Percentiles rank a stretch among this genome's conserved stretches.
Evolutionary conservation across 179 eudicot genomes (phyloP).

Genomic region (Beta macrorhiza): DNA sequence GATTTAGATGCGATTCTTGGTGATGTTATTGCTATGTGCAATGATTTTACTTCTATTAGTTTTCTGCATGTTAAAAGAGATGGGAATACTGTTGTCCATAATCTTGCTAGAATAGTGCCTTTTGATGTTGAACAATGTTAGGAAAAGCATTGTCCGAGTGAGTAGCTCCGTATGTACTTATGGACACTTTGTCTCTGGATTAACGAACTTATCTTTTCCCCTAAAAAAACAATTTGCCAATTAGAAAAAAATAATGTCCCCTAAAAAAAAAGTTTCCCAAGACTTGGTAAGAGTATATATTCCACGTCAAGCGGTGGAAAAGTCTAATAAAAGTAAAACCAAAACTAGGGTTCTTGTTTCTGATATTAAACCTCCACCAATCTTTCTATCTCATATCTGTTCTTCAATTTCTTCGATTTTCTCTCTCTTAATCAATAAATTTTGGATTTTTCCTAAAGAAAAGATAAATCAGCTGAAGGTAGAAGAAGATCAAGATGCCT

Average conservation of each 20-base stretch:
- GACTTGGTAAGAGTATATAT: constrained; percentile 16
- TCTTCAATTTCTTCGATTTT: neutral
- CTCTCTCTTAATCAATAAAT: neutral
- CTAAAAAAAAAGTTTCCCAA: neutral
- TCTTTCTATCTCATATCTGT: neutral
- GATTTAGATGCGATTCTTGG: too few relatives aligned
- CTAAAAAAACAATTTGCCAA: neutral
- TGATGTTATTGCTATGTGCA: too few relatives aligned
- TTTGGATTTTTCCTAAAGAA: neutral
- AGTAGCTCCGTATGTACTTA: too few relatives aligned
- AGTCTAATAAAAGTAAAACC: constrained; percentile 16
- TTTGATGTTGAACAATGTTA: too few relatives aligned
- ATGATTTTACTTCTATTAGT: too few relatives aligned
- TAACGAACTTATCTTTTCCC: too few relatives aligned
- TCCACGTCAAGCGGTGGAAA: constrained; percentile 33
- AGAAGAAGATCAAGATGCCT: constrained; percentile 35
- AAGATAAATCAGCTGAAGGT: neutral
- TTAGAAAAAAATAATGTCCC: neutral
- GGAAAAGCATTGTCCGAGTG: too few relatives aligned
- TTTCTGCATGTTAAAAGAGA: too few relatives aligned
- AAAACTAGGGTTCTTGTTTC: constrained; percentile 22
- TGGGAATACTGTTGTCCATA: too few relatives aligned
- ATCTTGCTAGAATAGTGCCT: too few relatives aligned
- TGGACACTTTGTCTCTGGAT: too few relatives aligned
- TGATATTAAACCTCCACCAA: constrained; percentile 21